A percentile compares a stretch with the other conserved stretches of the same genome.
Conservation (phyloP, 2,329 filamentous ascomycete genomes). For the Cryphonectria parasitica region DNA sequence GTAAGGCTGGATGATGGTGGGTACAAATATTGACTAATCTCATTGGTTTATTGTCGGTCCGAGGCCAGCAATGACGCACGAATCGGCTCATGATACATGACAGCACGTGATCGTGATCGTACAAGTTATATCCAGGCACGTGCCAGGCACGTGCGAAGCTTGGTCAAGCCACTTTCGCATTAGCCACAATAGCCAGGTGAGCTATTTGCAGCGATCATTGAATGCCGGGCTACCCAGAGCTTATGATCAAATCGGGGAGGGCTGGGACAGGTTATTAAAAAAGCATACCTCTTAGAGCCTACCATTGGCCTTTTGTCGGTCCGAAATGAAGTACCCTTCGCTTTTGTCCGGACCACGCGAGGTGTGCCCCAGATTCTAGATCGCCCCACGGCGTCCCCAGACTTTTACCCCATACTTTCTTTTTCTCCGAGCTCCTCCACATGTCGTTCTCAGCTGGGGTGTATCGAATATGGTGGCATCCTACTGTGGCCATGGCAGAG, state of each 20-base stretch:
- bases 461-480: not conserved
- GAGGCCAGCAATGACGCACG: not conserved
- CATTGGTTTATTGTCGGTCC: not conserved
- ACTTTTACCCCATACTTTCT: not conserved
- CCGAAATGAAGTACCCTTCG: not conserved
- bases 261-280: not conserved
- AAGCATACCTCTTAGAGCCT: not conserved
- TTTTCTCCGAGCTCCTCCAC: not conserved
- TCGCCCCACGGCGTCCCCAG: not conserved
- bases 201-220: not conserved
- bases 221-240: too few relatives aligned
- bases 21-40: fast-evolving
- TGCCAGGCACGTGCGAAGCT: too few relatives aligned
- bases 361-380: not conserved
- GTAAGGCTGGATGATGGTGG: not conserved
- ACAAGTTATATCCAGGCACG: too few relatives aligned
- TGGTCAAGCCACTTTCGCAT: not conserved
- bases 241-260: not conserved
- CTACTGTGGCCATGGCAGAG: not conserved
- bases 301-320: not conserved
- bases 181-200: not conserved
- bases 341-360: not conserved
- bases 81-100: not conserved
- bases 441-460: not conserved
- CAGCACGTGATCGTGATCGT: too few relatives aligned